Base-by-base conservation (phyloP, 2,329 filamentous ascomycete genomes). In the Pseudocercospora macadamiae region DNA sequence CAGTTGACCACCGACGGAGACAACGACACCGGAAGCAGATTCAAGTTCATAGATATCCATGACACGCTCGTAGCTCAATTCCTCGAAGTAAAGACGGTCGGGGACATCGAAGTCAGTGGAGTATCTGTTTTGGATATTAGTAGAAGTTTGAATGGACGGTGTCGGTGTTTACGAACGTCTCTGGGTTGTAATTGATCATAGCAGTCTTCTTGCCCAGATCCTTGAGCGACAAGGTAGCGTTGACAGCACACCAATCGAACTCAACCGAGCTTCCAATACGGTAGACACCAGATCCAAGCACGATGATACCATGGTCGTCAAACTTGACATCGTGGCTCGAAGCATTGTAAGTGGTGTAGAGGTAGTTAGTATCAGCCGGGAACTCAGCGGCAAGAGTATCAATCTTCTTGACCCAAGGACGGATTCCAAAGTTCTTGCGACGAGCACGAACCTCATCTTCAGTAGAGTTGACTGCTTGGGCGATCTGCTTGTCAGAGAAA, bases 161-260 rank as follows among this genome's bases (percentile, higher is more conserved):
- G 9, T 5, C 2, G 12, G 36, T 32, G 39, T 51, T 54, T 30
- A 57, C 42, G 51, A 52, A 55, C 47, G 62, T 51, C 26, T 44
- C 55, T 18, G 59, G 59, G 25, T 59, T 59, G 30, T 57, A 59
- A 71, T 97, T 97, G 71, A 99, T 95, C 91, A 97, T 96, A 58
- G 96, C 87, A 26, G 95, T 97, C 87, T 97, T 97, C 82, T 96
- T 89, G 67, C 92, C 93, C 82, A 96, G 91, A 61, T 88, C 82
- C 70, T 88, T 86, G 63, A 97, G 83, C 39, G 91, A 90, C 63
- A 91, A 83, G 9, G 92, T 93, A 64, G 92, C 90, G 71, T 92
- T 95, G 62, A 97, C 92, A 64, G 93, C 92, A 75, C 93, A 97
- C 93, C 93, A 97, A 78, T 99, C 93, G 73, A 99, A 99, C 77